Evolutionary conservation across 768 basidiomycete species (phyloP).

Genomic region (Tulasnella sp.): DNA sequence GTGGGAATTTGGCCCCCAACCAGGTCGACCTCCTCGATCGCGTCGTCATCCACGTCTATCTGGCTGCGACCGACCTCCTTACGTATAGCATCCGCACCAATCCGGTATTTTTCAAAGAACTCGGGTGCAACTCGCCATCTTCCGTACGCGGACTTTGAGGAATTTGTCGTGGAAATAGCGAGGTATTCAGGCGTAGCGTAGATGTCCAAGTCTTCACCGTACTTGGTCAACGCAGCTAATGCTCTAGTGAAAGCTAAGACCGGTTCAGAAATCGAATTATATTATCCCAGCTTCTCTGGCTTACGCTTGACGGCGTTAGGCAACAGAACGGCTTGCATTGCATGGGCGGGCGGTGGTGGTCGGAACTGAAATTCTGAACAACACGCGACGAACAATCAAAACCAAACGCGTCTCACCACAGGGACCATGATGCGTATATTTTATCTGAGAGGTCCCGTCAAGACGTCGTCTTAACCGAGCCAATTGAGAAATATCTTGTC

Average conservation of each 20-base stretch:
- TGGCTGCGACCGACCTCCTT: slow-evolving; percentile 1
- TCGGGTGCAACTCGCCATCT: slow-evolving; percentile 63
- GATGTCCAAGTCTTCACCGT: slow-evolving; percentile 75
- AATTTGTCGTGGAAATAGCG: slow-evolving; percentile 69
- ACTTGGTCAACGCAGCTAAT: slow-evolving; percentile 70
- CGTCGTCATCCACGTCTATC: slow-evolving; percentile 22
- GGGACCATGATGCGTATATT: background rate
- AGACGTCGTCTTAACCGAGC: background rate
- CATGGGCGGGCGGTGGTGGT: background rate
- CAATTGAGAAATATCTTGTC: background rate
- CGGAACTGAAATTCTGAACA: background rate
- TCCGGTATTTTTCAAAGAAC: slow-evolving; percentile 67
- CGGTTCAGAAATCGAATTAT: slow-evolving; percentile 24
- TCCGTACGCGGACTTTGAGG: slow-evolving; percentile 76
- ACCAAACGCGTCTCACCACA: background rate
- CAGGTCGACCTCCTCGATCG: slow-evolving; percentile 21
- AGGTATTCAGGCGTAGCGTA: slow-evolving; percentile 58
- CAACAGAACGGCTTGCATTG: slow-evolving; percentile 68
- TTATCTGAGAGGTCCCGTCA: no score
- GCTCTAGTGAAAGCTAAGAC: slow-evolving; percentile 66
- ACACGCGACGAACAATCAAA: background rate
- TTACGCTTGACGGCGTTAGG: slow-evolving; percentile 50
- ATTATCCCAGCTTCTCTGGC: background rate
- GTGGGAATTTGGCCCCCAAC: slow-evolving; percentile 51
- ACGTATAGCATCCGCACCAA: slow-evolving; percentile 32